Evolutionary conservation across 2,329 filamentous ascomycete species (phyloP).

Genomic region (Davidsoniella neocaledoniae): DNA sequence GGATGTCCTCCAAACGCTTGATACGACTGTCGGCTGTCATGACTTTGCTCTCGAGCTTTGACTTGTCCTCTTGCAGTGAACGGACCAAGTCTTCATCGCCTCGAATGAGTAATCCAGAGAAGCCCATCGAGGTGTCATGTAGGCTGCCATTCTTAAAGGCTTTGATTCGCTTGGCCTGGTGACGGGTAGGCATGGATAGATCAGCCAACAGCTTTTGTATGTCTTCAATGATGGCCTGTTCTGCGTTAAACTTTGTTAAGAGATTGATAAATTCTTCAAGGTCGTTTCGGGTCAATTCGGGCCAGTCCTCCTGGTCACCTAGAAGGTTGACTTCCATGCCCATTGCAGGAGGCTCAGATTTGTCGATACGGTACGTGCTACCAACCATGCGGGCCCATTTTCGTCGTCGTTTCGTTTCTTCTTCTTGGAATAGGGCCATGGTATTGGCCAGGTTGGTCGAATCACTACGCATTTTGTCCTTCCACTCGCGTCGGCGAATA

Average conservation of each 20-base stretch:
- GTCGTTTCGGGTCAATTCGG: conserved; percentile 56
- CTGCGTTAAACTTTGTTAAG: conserved; percentile 47
- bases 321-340: conserved; percentile 74
- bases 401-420: conserved; percentile 73
- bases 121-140: conserved; percentile 76
- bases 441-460: conserved; percentile 81
- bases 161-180: conserved; percentile 72
- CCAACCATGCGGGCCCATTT: conserved; percentile 84
- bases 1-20: conserved; percentile 74
- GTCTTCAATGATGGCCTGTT: conserved; percentile 51
- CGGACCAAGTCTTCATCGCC: conserved; percentile 72
- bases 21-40: conserved; percentile 81
- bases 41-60: conserved; percentile 53
- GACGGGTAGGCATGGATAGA: conserved; percentile 64
- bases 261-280: conserved; percentile 55
- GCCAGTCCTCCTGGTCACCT: conserved; percentile 72
- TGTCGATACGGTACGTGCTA: conserved; percentile 50
- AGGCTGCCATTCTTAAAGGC: conserved; percentile 95
- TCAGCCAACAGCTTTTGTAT: conserved; percentile 63
- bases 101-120: conserved; percentile 67
- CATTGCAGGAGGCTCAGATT: conserved; percentile 50
- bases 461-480: conserved; percentile 74
- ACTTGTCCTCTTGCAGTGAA: conserved; percentile 69
- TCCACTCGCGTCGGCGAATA: conserved; percentile 75
- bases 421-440: conserved; percentile 79